These are phyloP conservation scores for Zhuliangozyma blackwelliae DNA, from an alignment of 1,139 yeast species.

Conservation along the genomic window DNA sequence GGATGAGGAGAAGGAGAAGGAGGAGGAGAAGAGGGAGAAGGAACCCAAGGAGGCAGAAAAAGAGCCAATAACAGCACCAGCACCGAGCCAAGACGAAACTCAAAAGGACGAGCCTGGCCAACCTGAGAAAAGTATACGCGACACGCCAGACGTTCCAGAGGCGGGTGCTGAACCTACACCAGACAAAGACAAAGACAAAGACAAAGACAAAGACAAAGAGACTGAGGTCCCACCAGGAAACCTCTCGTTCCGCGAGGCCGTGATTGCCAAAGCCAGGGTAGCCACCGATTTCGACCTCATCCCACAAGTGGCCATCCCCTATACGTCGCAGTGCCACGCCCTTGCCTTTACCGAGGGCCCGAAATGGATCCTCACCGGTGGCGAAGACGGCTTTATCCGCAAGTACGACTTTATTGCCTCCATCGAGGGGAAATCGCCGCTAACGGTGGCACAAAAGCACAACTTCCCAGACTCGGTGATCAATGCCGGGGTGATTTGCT, in stretches of 20 bases:
- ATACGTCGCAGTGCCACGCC: constrained; percentile 67
- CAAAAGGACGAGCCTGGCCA: too few relatives aligned
- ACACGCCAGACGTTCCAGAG: too few relatives aligned
- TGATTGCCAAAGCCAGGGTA: constrained; percentile 37
- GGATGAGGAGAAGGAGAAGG: constrained; percentile 1
- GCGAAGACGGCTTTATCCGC: constrained; percentile 91
- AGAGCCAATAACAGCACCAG: constrained; percentile 2
- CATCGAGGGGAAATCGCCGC: constrained; percentile 82
- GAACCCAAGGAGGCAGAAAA: constrained; percentile 12
- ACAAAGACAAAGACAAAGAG: too few relatives aligned
- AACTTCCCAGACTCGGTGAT: constrained; percentile 72
- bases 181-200: too few relatives aligned
- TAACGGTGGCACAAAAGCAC: constrained; percentile 90
- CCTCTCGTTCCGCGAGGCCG: constrained; percentile 29
- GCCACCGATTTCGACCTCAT: constrained; percentile 54
- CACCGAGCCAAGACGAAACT: neutral
- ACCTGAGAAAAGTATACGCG: too few relatives aligned
- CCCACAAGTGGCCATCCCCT: constrained; percentile 73
- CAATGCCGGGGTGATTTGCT: constrained; percentile 74
- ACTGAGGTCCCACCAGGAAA: too few relatives aligned
- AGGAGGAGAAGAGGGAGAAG: constrained; percentile 18
- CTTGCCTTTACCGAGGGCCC: constrained; percentile 78
- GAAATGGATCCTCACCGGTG: constrained; percentile 89
- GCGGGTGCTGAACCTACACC: too few relatives aligned
- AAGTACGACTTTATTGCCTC: constrained; percentile 84